Evolutionary conservation across 2,329 filamentous ascomycete genomes (phyloP), one percentile per base, ranked within the genome.

Genomic region (Pezicula rhizophila): DNA sequence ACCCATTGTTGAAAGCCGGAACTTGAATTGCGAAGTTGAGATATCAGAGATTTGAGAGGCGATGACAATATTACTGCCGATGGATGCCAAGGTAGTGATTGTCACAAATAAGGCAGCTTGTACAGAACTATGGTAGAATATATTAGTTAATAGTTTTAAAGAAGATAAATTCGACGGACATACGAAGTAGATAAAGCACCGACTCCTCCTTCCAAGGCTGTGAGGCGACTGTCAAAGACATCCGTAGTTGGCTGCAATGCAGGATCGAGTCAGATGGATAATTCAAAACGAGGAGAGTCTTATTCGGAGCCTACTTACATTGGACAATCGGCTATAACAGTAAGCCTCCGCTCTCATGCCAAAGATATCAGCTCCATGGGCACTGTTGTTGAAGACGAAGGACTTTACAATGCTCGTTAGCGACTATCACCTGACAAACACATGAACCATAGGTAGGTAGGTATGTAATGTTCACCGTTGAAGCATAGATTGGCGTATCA

Each of bases 271-370:
- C 5, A 20, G 39, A 7, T n/a, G 11, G 15, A 25, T 18, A 10
- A 8, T 42, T 38, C n/a, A 20, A 17, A 23, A 5, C 23, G 6
- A 23, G 6, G 6, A 23, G 23, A 11, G 20, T 7, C 8, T n/a
- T 20, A 42, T 14, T n/a, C 35, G 39, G n/a, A 79, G 66, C 7
- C 76, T 77, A 26, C 18, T 12, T 31, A 87, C 86, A 71, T 96
- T 96, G 84, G 87, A 88, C 61, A 96, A 89, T 55, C 91, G 87
- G 67, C 84, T 91, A 77, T 96, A 96, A 68, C 96, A 95, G 72
- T 96, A 96, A 70, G 91, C 91, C 60, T 88, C 86, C 70, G 96
- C 89, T 73, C 96, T 93, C 69, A 96, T 88, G 66, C 88, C 87
- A 66, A 96, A 96, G 37, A 96, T 85, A 66, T 89, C 84, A 50